Evolutionary conservation across 2,329 filamentous ascomycete species (phyloP).

Genomic region (Xylaria hypoxylon): DNA sequence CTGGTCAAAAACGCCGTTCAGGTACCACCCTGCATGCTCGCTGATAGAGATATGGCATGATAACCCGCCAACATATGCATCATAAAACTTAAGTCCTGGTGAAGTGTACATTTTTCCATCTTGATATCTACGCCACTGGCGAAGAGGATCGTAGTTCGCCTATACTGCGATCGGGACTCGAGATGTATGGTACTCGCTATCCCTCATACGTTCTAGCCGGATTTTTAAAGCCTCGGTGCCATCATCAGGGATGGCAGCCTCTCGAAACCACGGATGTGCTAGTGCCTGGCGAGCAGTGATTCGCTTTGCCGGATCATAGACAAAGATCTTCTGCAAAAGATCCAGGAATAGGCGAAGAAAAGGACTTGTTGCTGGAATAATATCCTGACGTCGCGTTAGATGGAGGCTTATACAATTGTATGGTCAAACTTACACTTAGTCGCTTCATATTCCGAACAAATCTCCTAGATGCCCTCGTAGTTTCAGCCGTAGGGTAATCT

Average conservation of each 20-base stretch:
- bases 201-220: constrained; percentile 63
- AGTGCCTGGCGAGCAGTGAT: constrained; percentile 76
- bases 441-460: constrained; percentile 81
- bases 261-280: constrained; percentile 76
- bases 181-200: constrained; percentile 53
- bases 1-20: constrained; percentile 45
- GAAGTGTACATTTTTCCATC: constrained; percentile 45
- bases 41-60: constrained; percentile 39
- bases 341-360: constrained; percentile 74
- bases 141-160: constrained; percentile 33
- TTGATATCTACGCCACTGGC: constrained; percentile 39
- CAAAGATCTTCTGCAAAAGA: constrained; percentile 73
- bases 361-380: constrained; percentile 69
- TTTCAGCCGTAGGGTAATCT: constrained; percentile 73
- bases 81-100: constrained; percentile 41
- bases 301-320: constrained; percentile 73
- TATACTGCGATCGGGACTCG: constrained; percentile 43
- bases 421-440: constrained; percentile 63
- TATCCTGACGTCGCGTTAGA: constrained; percentile 63
- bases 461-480: constrained; percentile 71
- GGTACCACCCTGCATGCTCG: constrained; percentile 36
- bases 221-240: constrained; percentile 76
- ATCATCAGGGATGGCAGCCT: constrained; percentile 71
- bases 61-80: constrained; percentile 43
- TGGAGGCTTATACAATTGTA: background rate